These are phyloP conservation scores for Aspergillus latus DNA, from an alignment of 2,329 filamentous ascomycete genomes.

Conservation along the genomic window DNA sequence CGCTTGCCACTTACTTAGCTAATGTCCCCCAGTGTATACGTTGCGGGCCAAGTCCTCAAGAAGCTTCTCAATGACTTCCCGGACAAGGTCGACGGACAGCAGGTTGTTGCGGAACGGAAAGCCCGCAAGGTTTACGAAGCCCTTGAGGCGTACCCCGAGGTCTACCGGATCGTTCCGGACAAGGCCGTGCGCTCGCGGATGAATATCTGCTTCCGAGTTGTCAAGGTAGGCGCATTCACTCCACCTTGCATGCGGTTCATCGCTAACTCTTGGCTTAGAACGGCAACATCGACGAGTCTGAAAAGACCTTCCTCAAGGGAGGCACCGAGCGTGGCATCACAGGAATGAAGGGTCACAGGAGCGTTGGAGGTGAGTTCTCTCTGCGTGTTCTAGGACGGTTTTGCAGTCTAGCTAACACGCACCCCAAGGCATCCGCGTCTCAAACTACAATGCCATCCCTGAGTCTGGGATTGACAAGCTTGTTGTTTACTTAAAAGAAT, in stretches of 20 bases:
- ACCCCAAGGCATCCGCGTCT: slow-evolving; percentile 62
- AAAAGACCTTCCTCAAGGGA: slow-evolving; percentile 77
- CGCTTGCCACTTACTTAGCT: slow-evolving; percentile 10
- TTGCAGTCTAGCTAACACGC: background rate
- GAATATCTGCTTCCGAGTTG: slow-evolving; percentile 91
- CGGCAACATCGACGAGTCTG: slow-evolving; percentile 62
- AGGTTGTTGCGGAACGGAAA: slow-evolving; percentile 72
- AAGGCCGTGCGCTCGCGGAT: slow-evolving; percentile 77
- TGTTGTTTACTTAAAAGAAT: slow-evolving; percentile 52
- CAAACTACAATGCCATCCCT: slow-evolving; percentile 85
- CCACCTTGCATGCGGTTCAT: background rate
- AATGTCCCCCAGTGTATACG: slow-evolving; percentile 66
- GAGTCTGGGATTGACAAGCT: slow-evolving; percentile 46
- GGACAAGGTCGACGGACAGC: slow-evolving; percentile 71
- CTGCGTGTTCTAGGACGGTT: background rate
- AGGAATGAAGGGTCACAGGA: slow-evolving; percentile 85
- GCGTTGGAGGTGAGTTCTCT: slow-evolving; percentile 63
- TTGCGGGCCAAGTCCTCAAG: slow-evolving; percentile 85
- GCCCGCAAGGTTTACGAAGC: slow-evolving; percentile 72
- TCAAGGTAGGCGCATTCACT: slow-evolving; percentile 36
- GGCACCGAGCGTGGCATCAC: slow-evolving; percentile 67
- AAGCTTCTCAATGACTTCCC: slow-evolving; percentile 66
- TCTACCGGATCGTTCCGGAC: slow-evolving; percentile 78
- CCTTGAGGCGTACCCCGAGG: slow-evolving; percentile 68
- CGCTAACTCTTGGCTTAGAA: slow-evolving; percentile 38